phyloP scores from a whole-genome alignment of 441 rosid species.

The Gossypium lobatum region DNA sequence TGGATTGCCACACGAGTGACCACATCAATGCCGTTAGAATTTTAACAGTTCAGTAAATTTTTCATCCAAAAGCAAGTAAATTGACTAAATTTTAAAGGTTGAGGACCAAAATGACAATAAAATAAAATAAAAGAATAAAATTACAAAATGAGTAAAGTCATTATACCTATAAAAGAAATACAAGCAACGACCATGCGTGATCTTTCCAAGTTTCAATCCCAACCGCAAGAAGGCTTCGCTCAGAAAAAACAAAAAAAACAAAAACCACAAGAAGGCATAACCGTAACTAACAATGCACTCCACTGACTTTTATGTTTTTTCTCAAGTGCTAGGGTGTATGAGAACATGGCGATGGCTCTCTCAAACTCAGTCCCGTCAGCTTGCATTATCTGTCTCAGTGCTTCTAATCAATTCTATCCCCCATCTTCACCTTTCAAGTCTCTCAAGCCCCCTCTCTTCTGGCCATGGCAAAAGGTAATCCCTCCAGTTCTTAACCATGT shows the following conservation, averaged over 20 bases:
- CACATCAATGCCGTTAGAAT: no score
- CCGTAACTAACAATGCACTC: background rate
- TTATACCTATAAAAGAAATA: no score
- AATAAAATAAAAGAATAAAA: no score
- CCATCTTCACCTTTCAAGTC: constrained; percentile 37
- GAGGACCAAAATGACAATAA: no score
- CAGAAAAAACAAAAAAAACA: no score
- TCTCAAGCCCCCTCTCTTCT: constrained; percentile 61
- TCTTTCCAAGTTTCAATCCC: constrained; percentile 3
- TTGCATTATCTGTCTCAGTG: constrained; percentile 20
- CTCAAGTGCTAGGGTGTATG: background rate
- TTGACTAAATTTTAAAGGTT: no score
- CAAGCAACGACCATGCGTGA: background rate
- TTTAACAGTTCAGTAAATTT: no score
- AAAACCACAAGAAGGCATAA: background rate
- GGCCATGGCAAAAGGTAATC: constrained; percentile 85
- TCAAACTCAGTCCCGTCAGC: constrained; percentile 24
- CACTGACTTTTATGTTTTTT: no score
- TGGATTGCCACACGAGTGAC: no score
- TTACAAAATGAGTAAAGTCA: no score
- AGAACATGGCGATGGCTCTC: constrained; percentile 19
- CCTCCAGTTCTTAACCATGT: background rate
- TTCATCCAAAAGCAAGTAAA: no score
- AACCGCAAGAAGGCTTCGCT: background rate
- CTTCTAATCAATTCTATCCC: constrained; percentile 28